These are phyloP conservation scores for Salix brachista DNA, from an alignment of 345 rosid species.

Conservation along the genomic window DNA sequence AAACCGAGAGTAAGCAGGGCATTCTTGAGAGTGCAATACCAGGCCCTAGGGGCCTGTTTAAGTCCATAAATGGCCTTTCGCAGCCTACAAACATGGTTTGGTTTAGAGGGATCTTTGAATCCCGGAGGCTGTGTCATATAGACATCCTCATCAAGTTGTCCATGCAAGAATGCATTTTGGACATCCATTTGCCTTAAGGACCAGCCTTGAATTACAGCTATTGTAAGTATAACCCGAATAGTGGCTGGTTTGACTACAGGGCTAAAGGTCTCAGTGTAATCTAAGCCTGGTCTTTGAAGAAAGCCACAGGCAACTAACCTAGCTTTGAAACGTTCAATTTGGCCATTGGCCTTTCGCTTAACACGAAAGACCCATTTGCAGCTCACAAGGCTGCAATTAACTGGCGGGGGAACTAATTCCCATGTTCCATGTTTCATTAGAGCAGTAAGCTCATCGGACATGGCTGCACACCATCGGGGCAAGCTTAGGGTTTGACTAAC, in stretches of 20 bases:
- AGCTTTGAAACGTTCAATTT: background rate
- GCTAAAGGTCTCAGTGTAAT: background rate
- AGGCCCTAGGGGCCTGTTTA: too few relatives aligned
- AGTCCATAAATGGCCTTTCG: too few relatives aligned
- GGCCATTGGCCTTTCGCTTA: background rate
- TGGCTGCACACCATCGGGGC: too few relatives aligned
- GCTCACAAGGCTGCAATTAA: background rate
- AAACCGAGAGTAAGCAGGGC: background rate
- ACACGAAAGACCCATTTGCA: background rate
- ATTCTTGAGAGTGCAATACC: too few relatives aligned
- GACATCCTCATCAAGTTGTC: background rate
- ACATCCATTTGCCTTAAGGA: background rate
- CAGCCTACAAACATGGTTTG: too few relatives aligned
- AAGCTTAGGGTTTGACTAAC: too few relatives aligned
- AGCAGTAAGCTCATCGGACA: too few relatives aligned
- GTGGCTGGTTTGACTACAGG: background rate
- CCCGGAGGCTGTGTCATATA: background rate
- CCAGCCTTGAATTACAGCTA: background rate
- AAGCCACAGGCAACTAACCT: background rate
- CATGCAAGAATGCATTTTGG: background rate
- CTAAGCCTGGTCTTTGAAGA: background rate
- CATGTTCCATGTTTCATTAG: background rate
- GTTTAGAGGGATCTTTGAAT: background rate
- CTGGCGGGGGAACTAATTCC: background rate
- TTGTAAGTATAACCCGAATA: background rate